Evolutionary conservation across 345 rosid genomes (phyloP).

Genomic region (Eucalyptus dawsonii): DNA sequence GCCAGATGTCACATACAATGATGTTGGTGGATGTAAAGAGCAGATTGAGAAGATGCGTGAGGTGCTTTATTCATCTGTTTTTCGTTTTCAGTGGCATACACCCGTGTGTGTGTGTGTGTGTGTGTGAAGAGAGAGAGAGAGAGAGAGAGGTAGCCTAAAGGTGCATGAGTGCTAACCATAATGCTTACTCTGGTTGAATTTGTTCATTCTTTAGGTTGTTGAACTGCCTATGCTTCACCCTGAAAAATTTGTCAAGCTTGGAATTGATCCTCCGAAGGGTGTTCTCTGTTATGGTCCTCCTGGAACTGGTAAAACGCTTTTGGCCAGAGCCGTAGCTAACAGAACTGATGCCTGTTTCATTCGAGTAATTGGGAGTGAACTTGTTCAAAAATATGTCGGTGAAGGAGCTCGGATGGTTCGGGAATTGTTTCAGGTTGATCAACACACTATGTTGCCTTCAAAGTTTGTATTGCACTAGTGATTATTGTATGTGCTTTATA

Average conservation of each 20-base stretch:
- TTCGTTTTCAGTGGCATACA: neutral
- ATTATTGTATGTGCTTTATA: neutral
- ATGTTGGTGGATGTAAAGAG: conserved; percentile 97
- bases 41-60: conserved; percentile 98
- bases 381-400: conserved; percentile 93
- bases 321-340: conserved; percentile 97
- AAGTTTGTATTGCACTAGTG: neutral
- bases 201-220: conserved; percentile 41
- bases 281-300: conserved; percentile 98
- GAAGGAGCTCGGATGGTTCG: conserved; percentile 98
- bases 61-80: conserved; percentile 8
- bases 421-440: conserved; percentile 70
- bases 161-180: neutral
- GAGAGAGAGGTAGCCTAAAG: neutral
- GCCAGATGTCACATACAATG: conserved; percentile 97
- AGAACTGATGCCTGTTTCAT: conserved; percentile 95
- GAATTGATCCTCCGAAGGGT: conserved; percentile 97
- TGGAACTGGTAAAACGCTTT: conserved; percentile 87
- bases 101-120: neutral
- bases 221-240: conserved; percentile 97
- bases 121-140: neutral
- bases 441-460: neutral
- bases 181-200: neutral
- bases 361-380: conserved; percentile 91
- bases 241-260: conserved; percentile 90